Evolutionary conservation across 352 stramenopile species (phyloP), one percentile per base, ranked within the genome.

Genomic region (Pythium apleroticum): DNA sequence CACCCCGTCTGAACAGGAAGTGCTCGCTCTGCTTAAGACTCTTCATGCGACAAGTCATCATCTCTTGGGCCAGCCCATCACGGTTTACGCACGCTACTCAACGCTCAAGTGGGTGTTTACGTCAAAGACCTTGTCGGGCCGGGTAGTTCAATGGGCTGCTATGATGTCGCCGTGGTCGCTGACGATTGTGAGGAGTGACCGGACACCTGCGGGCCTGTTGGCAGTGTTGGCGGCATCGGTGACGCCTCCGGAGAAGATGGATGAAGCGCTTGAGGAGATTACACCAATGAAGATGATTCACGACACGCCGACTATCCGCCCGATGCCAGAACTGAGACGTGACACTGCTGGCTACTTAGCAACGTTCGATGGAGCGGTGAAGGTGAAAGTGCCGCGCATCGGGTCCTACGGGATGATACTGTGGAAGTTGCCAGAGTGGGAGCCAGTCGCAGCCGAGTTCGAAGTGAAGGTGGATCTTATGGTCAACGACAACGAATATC

Each of bases 71-170:
- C 57, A 66, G n/a, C 20, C n/a, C 22, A 28, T 70, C 20, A 65
- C 39, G 20, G 64, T 66, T 9, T 46, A 65, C 19, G 24, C 57
- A 2, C 46, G 64, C 19, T 58, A 64, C 39, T 63, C 64, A 27
- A 65, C 64, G 9, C 65, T 70, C 56, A 65, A 62, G 20, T 66
- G 64, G 64, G 0, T 70, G 5, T 70, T 65, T n/a, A 65, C 50
- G 3, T 62, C 48, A 2, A 70, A 65, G 41, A 65, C 49, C 9
- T 7, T 70, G 11, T 30, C 63, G 0, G 63, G 63, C 31, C 25
- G 63, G 3, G 27, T 50, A 10, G 14, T 66, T 0, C 49, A 69
- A 41, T 69, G 63, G 63, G 35, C 63, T 14, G 52, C 45, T 1
- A 57, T 68, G 62, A 24, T 63, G 1, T 64, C 63, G 3, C 63